Evolutionary conservation across 2,329 filamentous ascomycete species (phyloP), one percentile per base, ranked within the genome.

Genomic region (Calonectria hawksworthii): DNA sequence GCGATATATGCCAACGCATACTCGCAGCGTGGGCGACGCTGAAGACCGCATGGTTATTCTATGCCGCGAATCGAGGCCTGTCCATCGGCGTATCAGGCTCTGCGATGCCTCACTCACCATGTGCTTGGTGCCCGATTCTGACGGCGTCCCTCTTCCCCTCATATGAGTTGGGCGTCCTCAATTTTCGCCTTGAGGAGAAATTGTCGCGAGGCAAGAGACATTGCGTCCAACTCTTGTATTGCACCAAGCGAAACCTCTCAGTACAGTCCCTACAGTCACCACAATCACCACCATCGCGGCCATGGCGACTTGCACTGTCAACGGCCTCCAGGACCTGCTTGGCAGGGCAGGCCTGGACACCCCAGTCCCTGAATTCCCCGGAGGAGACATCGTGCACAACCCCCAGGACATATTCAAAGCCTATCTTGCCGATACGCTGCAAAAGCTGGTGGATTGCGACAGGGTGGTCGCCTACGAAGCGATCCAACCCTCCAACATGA

Each of bases 351-450:
- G 80, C 0, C 75, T 82, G 14, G 65, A 80, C 11, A 80, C 77
- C 0, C 80, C 80, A 0, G 28, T 82, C 0, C 80, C 80, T 1
- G 74, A 79, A 0, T 82, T 52, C 28, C 80, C 80, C 0, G 77
- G 41, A 0, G 73, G 79, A 10, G 74, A 82, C 4, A 73, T 82
- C 1, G 75, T 82, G 36, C 75, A 78, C 7, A 82, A 82, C 0
- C 80, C 79, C 0, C 80, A 82, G 41, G 80, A 82, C 47, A 79
- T 82, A 47, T 82, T 82, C 8, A 76, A 79, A 1, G 79, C 73
- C 0, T 82, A 82, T 18, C 76, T 82, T 0, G 80, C 80, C 66
- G 80, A 82, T 1, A 78, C 14, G 0, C 2, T 82, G 0, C 74
- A 80, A 52, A 80, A 74, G 11, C 72, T 81, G n/a, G 47, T 80